Evolutionary conservation across 2,329 filamentous ascomycete species (phyloP), one percentile per base, ranked within the genome.

Genomic region (Septoria petroselini): DNA sequence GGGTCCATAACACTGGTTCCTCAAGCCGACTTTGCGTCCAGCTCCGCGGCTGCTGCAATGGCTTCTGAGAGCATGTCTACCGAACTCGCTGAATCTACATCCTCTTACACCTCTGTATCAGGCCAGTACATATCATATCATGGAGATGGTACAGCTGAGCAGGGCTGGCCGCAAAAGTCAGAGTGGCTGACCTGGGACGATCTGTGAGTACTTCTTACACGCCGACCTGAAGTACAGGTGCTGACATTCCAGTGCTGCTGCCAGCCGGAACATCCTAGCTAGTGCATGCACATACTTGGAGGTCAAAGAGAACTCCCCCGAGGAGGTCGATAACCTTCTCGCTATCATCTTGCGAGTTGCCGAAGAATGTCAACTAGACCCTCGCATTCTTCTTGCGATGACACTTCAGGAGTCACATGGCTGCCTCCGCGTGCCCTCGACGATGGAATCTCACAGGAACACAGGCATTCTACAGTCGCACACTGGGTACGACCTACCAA

Each of bases 371-470:
- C 60, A 63, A 30, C 60, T 75, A 7, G 67, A 70, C 43, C 44
- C 65, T n/a, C 65, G 69, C 29, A 71, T 73, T 64, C 69, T 76
- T 48, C 62, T 76, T 31, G 71, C 71, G 29, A 67, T 72, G 38
- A 60, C 74, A 27, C 67, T 76, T 60, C 73, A 76, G 58, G 73
- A 76, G 57, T 71, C 68, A 29, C 70, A 69, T 47, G 74, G 73
- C 42, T 76, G 73, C 53, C 71, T 75, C 2, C 70, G 72, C 42
- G 73, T 68, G 34, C 66, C 66, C 12, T 73, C 72, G 1, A 73
- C 73, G 2, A 57, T 62, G 41, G 70, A 69, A 55, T 62, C 62
- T 27, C 66, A 70, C 44, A 52, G 54, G 25, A 76, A 76, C 55
- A 52, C 59, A 1, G 74, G 74, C 2, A 54, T 77, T n/a, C 72